Percentiles rank a stretch among this genome's conserved stretches.
Evolutionary conservation across 2,329 filamentous ascomycete species (phyloP).

Genomic region (Cladosporium sp.): DNA sequence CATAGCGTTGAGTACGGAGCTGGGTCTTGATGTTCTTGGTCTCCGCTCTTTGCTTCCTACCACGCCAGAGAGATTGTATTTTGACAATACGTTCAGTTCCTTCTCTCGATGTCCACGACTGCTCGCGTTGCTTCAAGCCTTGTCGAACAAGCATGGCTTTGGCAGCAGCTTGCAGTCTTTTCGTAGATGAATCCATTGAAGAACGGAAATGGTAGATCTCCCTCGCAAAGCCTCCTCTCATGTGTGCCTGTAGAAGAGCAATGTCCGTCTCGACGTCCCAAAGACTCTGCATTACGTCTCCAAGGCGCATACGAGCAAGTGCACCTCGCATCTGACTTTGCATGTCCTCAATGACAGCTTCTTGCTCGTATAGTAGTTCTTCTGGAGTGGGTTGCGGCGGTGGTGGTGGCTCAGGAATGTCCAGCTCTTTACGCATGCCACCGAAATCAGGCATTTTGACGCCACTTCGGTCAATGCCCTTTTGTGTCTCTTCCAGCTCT

Average conservation of each 20-base stretch:
- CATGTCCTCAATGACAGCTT: slow-evolving; percentile 71
- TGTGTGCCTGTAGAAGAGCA: slow-evolving; percentile 79
- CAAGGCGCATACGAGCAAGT: slow-evolving; percentile 72
- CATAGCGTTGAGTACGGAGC: slow-evolving; percentile 49
- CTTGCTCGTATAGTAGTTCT: slow-evolving; percentile 77
- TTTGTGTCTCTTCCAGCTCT: slow-evolving; percentile 94
- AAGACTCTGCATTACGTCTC: slow-evolving; percentile 79
- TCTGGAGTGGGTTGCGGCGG: slow-evolving; percentile 82
- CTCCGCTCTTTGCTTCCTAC: slow-evolving; percentile 56
- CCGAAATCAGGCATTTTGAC: slow-evolving; percentile 97
- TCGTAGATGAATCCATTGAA: slow-evolving; percentile 79
- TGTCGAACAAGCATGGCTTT: slow-evolving; percentile 75
- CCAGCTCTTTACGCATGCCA: slow-evolving; percentile 95
- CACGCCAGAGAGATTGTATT: slow-evolving; percentile 79
- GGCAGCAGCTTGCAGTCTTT: slow-evolving; percentile 74
- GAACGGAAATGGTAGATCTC: slow-evolving; percentile 81
- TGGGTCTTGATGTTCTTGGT: slow-evolving; percentile 51
- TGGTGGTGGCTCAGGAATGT: slow-evolving; percentile 73
- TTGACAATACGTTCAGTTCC: slow-evolving; percentile 69
- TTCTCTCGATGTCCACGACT: slow-evolving; percentile 65
- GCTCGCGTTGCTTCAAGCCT: slow-evolving; percentile 62
- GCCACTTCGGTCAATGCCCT: slow-evolving; percentile 92
- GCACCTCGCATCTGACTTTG: slow-evolving; percentile 87
- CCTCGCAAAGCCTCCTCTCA: slow-evolving; percentile 83
- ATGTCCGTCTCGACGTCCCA: slow-evolving; percentile 84